Conservation (phyloP, 305 asterid genomes). For the Fraxinus dipetala region DNA sequence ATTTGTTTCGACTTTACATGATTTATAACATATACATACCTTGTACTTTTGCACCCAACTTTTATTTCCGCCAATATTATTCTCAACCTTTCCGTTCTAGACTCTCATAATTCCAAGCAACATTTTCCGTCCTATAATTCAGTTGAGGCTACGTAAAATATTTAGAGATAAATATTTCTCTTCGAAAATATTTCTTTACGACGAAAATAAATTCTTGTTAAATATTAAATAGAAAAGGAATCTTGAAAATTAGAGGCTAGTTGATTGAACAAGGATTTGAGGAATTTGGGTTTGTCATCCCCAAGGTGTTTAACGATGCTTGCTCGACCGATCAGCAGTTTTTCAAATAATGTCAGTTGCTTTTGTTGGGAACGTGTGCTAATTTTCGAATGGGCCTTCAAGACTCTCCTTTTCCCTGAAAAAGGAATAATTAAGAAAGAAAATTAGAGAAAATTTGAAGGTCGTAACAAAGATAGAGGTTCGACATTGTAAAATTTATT, state of each 20-base stretch:
- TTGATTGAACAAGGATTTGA: background rate
- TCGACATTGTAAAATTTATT: too few species aligned
- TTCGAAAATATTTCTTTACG: background rate
- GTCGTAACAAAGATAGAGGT: background rate
- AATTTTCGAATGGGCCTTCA: too few species aligned
- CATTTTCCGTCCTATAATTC: background rate
- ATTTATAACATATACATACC: background rate
- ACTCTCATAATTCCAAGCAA: background rate
- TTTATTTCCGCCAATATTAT: background rate
- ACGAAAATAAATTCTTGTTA: background rate
- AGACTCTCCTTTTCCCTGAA: too few species aligned
- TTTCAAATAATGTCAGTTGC: background rate
- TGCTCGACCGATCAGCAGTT: background rate
- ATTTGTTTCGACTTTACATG: background rate
- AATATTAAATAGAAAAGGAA: background rate
- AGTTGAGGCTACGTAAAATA: too few species aligned
- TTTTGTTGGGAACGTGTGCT: background rate
- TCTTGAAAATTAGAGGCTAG: background rate
- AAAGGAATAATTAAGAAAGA: background rate
- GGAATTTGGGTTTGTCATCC: background rate
- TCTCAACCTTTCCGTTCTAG: background rate
- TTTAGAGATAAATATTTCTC: background rate
- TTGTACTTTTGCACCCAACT: background rate
- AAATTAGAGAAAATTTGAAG: too few species aligned
- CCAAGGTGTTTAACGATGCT: background rate